Base-by-base conservation (phyloP, 352 stramenopile genomes). In the Globisporangium parvum region DNA sequence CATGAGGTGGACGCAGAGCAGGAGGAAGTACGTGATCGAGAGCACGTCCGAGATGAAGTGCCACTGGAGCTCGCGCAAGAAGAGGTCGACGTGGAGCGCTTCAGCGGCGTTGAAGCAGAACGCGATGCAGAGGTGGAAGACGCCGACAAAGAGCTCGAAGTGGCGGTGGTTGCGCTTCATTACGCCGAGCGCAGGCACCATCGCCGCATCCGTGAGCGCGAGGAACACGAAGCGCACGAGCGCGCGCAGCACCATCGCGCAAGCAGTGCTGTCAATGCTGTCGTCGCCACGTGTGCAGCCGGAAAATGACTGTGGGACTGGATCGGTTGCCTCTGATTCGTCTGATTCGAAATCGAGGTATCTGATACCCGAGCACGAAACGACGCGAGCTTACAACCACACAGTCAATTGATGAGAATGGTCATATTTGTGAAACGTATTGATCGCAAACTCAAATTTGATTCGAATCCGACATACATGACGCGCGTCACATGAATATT, bases 91-190 rank as follows among this genome's bases (percentile, higher is more conserved):
- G 40, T 81, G 65, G 57, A 91, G 80, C 17, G 79, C 78, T 62
- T 93, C 81, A 37, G 82, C 80, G 12, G 77, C 72, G 66, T 94
- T 95, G 71, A 92, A 93, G 50, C 77, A 79, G 59, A 93, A 91
- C 26, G 82, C 63, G 42, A 91, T 83, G n/a, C 68, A 41, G 23
- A 95, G 69, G 58, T 95, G 85, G 62, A 93, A 77, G 48, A 91
- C 57, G 52, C 86, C 86, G n/a, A 95, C 66, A 55, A 94, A 95
- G 57, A 95, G 70, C 78, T 95, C 86, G 58, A 95, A 95, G 67
- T 95, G 86, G 11, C 85, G 82, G 45, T 85, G 75, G 59, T 93
- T 93, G 47, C 66, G 62, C 66, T 80, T 77, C 83, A 93, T 91
- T 41, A 93, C 75, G 47, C 70, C 57, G 49, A 93, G 74, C 59